Evolutionary conservation across 106 monocot species (phyloP).

Genomic region (Acorus calamus): DNA sequence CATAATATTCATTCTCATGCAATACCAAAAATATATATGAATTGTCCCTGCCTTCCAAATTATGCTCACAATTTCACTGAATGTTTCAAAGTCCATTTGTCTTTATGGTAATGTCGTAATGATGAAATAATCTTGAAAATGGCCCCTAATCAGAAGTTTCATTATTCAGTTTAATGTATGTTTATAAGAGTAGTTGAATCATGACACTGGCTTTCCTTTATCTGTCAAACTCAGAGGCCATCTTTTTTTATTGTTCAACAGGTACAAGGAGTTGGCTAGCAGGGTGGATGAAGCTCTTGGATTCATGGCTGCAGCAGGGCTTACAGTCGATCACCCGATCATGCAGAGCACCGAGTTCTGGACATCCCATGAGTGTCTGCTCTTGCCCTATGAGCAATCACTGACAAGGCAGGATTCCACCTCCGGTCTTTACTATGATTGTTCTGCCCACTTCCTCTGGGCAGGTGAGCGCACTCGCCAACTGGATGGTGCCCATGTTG

Average conservation of each 20-base stretch:
- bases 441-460: conserved; percentile 86
- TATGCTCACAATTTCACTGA: too few species aligned
- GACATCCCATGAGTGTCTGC: conserved; percentile 70
- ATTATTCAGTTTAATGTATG: too few species aligned
- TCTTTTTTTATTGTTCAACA: conserved; percentile 15
- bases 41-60: too few species aligned
- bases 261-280: conserved; percentile 54
- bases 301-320: conserved; percentile 59
- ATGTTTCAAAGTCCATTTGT: too few species aligned
- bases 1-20: too few species aligned
- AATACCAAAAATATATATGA: too few species aligned
- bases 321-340: conserved; percentile 55
- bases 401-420: conserved; percentile 69
- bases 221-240: neutral
- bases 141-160: too few species aligned
- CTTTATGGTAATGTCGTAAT: too few species aligned
- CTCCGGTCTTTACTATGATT: conserved; percentile 56
- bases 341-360: conserved; percentile 65
- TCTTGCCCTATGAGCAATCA: conserved; percentile 65
- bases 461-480: conserved; percentile 86
- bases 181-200: too few species aligned
- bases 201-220: too few species aligned
- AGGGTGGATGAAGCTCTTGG: conserved; percentile 65
- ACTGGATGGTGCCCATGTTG: conserved; percentile 82
- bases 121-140: too few species aligned